These are phyloP conservation scores for Prosopis cineraria DNA, from an alignment of 306 rosid genomes.

Conservation along the genomic window DNA sequence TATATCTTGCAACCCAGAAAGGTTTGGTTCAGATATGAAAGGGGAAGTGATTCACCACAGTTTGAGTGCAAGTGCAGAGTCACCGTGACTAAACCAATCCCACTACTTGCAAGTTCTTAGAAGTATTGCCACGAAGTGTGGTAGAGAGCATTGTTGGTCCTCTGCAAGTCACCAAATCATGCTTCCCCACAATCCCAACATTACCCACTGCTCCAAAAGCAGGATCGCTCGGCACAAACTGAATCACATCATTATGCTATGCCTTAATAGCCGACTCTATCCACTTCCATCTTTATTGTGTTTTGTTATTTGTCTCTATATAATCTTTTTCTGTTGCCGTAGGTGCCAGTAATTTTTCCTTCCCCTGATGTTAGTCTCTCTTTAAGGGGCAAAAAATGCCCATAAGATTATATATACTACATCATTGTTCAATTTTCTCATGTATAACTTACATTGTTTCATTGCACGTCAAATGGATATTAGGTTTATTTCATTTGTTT, in stretches of 20 bases:
- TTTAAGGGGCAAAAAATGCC: too few species aligned
- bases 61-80: constrained; percentile 53
- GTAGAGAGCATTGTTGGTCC: constrained; percentile 97
- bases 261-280: constrained; percentile 58
- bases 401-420: too few species aligned
- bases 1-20: constrained; percentile 71
- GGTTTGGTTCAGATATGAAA: constrained; percentile 77
- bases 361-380: too few species aligned
- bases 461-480: too few species aligned
- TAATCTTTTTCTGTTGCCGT: too few species aligned
- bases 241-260: constrained; percentile 59
- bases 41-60: constrained; percentile 12
- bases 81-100: constrained; percentile 97
- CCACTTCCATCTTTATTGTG: too few species aligned
- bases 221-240: constrained; percentile 51
- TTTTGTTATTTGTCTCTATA: too few species aligned
- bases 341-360: too few species aligned
- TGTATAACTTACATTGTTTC: too few species aligned
- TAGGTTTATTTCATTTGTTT: too few species aligned
- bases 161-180: constrained; percentile 78
- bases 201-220: constrained; percentile 70
- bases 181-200: constrained; percentile 82
- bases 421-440: too few species aligned
- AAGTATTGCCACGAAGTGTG: constrained; percentile 84
- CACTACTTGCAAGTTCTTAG: constrained; percentile 60